phyloP scores from a whole-genome alignment of 805 yeast genomes.

The Candida corydali region DNA sequence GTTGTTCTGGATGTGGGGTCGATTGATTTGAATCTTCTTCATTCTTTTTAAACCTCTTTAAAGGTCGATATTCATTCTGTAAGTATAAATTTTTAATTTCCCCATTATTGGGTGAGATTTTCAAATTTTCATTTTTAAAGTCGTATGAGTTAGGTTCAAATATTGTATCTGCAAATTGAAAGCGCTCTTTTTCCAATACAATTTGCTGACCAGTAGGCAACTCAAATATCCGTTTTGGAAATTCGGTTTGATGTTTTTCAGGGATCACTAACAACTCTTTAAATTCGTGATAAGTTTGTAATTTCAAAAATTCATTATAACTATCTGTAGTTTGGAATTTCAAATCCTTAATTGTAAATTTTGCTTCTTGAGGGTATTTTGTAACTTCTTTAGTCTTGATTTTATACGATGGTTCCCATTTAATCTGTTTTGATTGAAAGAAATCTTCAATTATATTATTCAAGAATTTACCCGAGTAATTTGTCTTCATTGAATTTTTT shows the following conservation, averaged over 20 bases:
- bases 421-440: slow-evolving; percentile 29
- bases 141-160: slow-evolving; percentile 56
- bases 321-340: slow-evolving; percentile 39
- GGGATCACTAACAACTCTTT: slow-evolving; percentile 67
- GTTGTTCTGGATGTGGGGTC: slow-evolving; percentile 22
- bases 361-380: slow-evolving; percentile 27
- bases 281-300: slow-evolving; percentile 61
- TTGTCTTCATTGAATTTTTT: slow-evolving; percentile 66
- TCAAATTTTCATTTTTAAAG: slow-evolving; percentile 18
- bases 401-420: slow-evolving; percentile 37
- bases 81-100: slow-evolving; percentile 43
- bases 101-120: slow-evolving; percentile 47
- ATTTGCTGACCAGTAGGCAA: slow-evolving; percentile 71
- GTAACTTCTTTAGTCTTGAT: slow-evolving; percentile 43
- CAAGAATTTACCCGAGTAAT: slow-evolving; percentile 67
- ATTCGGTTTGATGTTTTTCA: slow-evolving; percentile 29
- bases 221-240: slow-evolving; percentile 53
- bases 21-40: slow-evolving; percentile 21
- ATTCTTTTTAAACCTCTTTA: slow-evolving; percentile 54
- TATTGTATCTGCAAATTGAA: slow-evolving; percentile 63
- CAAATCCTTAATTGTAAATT: slow-evolving; percentile 15
- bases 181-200: slow-evolving; percentile 58
- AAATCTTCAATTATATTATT: slow-evolving; percentile 48
- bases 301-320: slow-evolving; percentile 53
- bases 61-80: slow-evolving; percentile 65